Evolutionary conservation across 768 basidiomycete species (phyloP).

Genomic region (Boletus barrowsii): DNA sequence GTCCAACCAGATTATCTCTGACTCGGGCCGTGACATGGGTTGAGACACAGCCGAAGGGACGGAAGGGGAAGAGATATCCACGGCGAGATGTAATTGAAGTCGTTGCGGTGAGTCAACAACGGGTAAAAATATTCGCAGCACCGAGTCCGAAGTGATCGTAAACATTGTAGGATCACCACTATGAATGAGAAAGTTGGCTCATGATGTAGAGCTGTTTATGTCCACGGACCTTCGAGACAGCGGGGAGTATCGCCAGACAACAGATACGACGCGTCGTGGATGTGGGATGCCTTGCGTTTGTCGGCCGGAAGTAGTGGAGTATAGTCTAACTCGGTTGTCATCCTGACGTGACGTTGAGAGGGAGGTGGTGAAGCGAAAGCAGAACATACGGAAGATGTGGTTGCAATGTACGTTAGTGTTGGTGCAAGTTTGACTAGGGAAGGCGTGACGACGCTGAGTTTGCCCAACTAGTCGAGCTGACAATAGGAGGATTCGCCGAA

Average conservation of each 20-base stretch:
- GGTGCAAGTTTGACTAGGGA: slow-evolving; percentile 65
- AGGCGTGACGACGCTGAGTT: slow-evolving; percentile 46
- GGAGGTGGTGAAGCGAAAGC: neutral
- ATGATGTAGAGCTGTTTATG: neutral
- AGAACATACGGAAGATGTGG: slow-evolving; percentile 51
- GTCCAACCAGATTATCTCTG: slow-evolving; percentile 69
- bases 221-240: slow-evolving; percentile 58
- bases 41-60: slow-evolving; percentile 38
- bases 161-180: slow-evolving; percentile 80
- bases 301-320: slow-evolving; percentile 69
- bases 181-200: slow-evolving; percentile 5
- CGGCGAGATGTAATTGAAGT: slow-evolving; percentile 78
- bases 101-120: slow-evolving; percentile 83
- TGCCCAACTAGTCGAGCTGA: slow-evolving; percentile 9
- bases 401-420: slow-evolving; percentile 71
- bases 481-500: neutral
- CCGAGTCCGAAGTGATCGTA: slow-evolving; percentile 80
- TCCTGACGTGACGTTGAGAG: slow-evolving; percentile 37
- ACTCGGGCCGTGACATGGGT: slow-evolving; percentile 28
- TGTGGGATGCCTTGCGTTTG: slow-evolving; percentile 68
- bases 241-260: slow-evolving; percentile 72
- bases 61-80: slow-evolving; percentile 68
- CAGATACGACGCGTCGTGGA: slow-evolving; percentile 65
- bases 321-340: slow-evolving; percentile 58
- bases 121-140: slow-evolving; percentile 80